Percentiles rank a stretch among this genome's conserved stretches.
phyloP scores from a whole-genome alignment of 1,284 basidiomycete genomes.

The Cystobasidiaceae sp. region DNA sequence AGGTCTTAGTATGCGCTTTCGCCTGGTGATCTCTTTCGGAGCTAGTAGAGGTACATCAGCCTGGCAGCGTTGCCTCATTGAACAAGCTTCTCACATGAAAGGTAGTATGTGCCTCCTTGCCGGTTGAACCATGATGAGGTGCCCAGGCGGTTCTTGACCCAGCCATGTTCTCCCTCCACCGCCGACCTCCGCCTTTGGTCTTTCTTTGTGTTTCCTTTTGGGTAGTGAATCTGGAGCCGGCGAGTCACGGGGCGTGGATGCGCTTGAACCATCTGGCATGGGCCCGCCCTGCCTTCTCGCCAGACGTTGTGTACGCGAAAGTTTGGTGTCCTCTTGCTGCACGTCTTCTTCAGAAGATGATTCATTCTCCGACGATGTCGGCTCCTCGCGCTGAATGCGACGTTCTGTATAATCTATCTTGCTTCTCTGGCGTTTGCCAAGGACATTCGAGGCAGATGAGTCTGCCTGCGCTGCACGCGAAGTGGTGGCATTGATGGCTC shows the following conservation, averaged over 20 bases:
- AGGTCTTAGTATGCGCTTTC: slow-evolving; percentile 58
- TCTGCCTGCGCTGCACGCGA: slow-evolving; percentile 46
- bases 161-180: slow-evolving; percentile 75
- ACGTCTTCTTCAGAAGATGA: slow-evolving; percentile 56
- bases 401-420: slow-evolving; percentile 80
- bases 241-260: slow-evolving; percentile 20
- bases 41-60: slow-evolving; percentile 48
- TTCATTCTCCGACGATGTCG: slow-evolving; percentile 42
- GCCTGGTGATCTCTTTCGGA: slow-evolving; percentile 60
- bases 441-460: slow-evolving; percentile 1
- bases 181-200: slow-evolving; percentile 28
- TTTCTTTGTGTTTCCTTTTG: background rate
- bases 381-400: background rate
- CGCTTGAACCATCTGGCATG: background rate
- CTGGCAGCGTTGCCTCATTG: too few species aligned
- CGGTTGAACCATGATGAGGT: slow-evolving; percentile 62
- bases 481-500: slow-evolving; percentile 45
- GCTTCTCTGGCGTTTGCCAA: slow-evolving; percentile 45
- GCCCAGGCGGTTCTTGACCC: slow-evolving; percentile 74
- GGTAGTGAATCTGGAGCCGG: background rate
- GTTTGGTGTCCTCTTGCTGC: slow-evolving; percentile 30
- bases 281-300: slow-evolving; percentile 34
- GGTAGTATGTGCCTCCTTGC: slow-evolving; percentile 61
- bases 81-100: slow-evolving; percentile 66
- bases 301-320: slow-evolving; percentile 42